These are phyloP conservation scores for Alternaria rosae DNA, from an alignment of 2,329 filamentous ascomycete species.

Conservation along the genomic window DNA sequence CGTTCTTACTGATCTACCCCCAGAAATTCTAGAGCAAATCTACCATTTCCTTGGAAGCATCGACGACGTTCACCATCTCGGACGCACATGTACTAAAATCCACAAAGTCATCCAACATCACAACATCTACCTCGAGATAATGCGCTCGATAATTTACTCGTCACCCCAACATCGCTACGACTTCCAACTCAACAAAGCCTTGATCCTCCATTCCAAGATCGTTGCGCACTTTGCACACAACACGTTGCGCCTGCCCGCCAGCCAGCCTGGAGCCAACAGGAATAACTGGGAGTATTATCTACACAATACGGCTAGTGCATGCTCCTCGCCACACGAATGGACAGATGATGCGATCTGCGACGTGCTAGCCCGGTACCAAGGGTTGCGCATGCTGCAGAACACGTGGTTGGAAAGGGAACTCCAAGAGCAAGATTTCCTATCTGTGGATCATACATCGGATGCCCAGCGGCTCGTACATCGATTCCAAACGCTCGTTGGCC, in stretches of 20 bases:
- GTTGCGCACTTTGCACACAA: slow-evolving; percentile 21
- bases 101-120: slow-evolving; percentile 17
- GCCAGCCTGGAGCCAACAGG: background rate
- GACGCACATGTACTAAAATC: slow-evolving; percentile 21
- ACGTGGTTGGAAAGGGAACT: slow-evolving; percentile 31
- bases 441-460: slow-evolving; percentile 14
- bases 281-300: slow-evolving; percentile 14
- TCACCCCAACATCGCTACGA: slow-evolving; percentile 31
- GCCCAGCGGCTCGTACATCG: slow-evolving; percentile 1
- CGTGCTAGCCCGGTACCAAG: slow-evolving; percentile 35
- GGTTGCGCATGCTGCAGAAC: slow-evolving; percentile 28
- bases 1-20: slow-evolving; percentile 21
- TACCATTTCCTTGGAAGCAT: slow-evolving; percentile 31
- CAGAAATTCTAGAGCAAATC: slow-evolving; percentile 28
- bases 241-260: slow-evolving; percentile 8
- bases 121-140: slow-evolving; percentile 29
- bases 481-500: slow-evolving; percentile 9
- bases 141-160: slow-evolving; percentile 30
- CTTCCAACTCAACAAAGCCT: slow-evolving; percentile 28
- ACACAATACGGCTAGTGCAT: background rate
- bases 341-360: slow-evolving; percentile 26
- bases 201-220: slow-evolving; percentile 26
- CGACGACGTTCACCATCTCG: slow-evolving; percentile 37
- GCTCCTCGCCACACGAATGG: slow-evolving; percentile 11
- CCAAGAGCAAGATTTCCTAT: slow-evolving; percentile 18